Conservation (phyloP, 73 alveolate species). For the Paramecium sexaurelia region DNA sequence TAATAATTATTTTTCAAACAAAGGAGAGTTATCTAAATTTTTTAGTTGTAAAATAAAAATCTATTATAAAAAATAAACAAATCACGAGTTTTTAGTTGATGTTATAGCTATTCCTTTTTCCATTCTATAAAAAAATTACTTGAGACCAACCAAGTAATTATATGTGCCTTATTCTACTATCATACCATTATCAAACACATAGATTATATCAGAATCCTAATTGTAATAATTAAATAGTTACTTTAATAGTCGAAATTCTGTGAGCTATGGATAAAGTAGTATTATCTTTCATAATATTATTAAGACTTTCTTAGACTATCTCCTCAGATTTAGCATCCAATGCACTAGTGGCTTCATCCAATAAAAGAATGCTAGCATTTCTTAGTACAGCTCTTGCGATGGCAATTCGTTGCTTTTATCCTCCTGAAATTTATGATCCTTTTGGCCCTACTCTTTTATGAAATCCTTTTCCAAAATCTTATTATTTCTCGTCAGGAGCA, state of each 20-base stretch:
- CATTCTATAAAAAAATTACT: conserved; percentile 29
- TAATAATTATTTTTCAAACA: too few species aligned
- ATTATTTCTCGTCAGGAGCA: neutral
- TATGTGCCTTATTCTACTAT: conserved; percentile 76
- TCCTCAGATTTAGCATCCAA: conserved; percentile 52
- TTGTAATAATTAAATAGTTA: neutral
- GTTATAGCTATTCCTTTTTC: neutral
- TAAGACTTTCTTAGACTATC: conserved; percentile 19
- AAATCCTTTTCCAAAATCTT: conserved; percentile 59
- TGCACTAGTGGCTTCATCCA: conserved; percentile 73
- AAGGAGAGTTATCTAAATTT: too few species aligned
- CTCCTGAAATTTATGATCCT: conserved; percentile 69
- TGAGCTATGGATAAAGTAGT: conserved; percentile 81
- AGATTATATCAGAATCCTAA: conserved; percentile 76
- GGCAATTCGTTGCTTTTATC: conserved; percentile 68
- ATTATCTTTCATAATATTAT: conserved; percentile 50
- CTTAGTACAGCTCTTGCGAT: conserved; percentile 65
- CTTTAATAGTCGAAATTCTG: conserved; percentile 74
- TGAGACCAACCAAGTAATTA: conserved; percentile 41
- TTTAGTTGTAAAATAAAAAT: too few species aligned
- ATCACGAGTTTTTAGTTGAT: neutral
- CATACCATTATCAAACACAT: conserved; percentile 74
- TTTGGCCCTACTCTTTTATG: conserved; percentile 67
- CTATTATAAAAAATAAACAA: neutral
- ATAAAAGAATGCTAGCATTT: conserved; percentile 62